These are phyloP conservation scores for Cyclospora cayetanensis DNA, from an alignment of 169 alveolate genomes.

Conservation along the genomic window DNA sequence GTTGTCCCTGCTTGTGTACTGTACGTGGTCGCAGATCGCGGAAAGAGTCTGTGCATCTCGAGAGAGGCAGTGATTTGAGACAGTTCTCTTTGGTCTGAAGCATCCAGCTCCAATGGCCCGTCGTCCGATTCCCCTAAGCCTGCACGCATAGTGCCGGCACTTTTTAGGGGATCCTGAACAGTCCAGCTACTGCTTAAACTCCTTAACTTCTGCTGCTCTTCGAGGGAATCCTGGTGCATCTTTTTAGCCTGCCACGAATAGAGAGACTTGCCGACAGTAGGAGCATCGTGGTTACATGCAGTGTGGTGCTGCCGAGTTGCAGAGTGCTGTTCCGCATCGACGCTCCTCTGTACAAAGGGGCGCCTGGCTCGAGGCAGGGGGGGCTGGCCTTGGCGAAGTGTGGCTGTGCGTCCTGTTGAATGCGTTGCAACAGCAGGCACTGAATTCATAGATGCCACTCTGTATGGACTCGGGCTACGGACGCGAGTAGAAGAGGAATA, in stretches of 20 bases:
- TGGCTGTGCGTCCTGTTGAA: background rate
- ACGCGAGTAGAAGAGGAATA: background rate
- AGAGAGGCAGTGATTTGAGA: constrained; percentile 32
- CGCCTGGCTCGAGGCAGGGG: constrained; percentile 13
- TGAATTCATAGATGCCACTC: too few relatives aligned
- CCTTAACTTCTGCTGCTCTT: background rate
- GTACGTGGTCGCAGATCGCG: background rate
- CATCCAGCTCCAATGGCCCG: constrained; percentile 34
- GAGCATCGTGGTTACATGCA: background rate
- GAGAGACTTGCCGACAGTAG: background rate
- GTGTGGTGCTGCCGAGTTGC: background rate
- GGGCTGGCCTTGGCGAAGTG: constrained; percentile 51
- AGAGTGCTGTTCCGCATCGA: background rate
- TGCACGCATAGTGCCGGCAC: constrained; percentile 37
- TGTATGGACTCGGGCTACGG: constrained; percentile 47
- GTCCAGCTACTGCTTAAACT: constrained; percentile 61
- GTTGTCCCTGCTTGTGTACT: background rate
- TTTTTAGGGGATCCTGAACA: constrained; percentile 45
- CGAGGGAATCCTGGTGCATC: background rate
- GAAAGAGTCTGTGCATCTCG: constrained; percentile 4
- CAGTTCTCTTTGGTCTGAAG: constrained; percentile 46
- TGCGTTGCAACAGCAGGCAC: background rate
- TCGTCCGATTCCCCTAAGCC: constrained; percentile 21
- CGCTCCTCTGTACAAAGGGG: background rate
- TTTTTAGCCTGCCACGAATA: constrained; percentile 5